These are phyloP conservation scores for Penicillium concentricum DNA, from an alignment of 2,329 filamentous ascomycete species.

Conservation along the genomic window DNA sequence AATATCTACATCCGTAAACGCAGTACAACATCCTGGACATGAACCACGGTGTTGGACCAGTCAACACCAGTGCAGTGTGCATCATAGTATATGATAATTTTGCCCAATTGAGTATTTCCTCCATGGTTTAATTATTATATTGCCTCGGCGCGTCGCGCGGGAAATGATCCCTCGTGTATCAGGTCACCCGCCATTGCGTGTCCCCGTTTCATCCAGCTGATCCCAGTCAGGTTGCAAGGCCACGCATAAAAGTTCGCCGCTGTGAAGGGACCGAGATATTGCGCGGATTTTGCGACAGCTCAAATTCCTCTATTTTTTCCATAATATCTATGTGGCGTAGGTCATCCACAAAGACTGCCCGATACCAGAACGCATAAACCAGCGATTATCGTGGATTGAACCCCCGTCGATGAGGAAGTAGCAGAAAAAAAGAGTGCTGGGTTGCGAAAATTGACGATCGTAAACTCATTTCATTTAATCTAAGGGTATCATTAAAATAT, in stretches of 20 bases:
- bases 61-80: not conserved
- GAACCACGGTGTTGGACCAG: not conserved
- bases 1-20: not conserved
- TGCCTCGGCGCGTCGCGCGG: not conserved
- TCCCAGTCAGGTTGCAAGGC: not conserved
- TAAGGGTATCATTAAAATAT: constrained; percentile 12
- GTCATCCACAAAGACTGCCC: not conserved
- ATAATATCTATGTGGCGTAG: not conserved
- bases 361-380: not conserved
- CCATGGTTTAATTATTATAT: not conserved
- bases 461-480: constrained; percentile 7
- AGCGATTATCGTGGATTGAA: not conserved
- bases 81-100: not conserved
- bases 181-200: constrained; percentile 1
- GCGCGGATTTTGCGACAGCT: not conserved
- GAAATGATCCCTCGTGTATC: not conserved
- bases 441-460: not conserved
- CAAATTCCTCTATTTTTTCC: not conserved
- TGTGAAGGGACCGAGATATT: not conserved
- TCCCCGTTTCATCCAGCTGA: constrained; percentile 1
- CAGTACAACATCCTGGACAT: not conserved
- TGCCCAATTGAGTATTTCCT: not conserved
- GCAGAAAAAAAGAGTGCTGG: not conserved
- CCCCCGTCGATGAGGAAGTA: not conserved
- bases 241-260: not conserved